Conservation (phyloP, 805 yeast species). For the Kluyveromyces wickerhamii region DNA sequence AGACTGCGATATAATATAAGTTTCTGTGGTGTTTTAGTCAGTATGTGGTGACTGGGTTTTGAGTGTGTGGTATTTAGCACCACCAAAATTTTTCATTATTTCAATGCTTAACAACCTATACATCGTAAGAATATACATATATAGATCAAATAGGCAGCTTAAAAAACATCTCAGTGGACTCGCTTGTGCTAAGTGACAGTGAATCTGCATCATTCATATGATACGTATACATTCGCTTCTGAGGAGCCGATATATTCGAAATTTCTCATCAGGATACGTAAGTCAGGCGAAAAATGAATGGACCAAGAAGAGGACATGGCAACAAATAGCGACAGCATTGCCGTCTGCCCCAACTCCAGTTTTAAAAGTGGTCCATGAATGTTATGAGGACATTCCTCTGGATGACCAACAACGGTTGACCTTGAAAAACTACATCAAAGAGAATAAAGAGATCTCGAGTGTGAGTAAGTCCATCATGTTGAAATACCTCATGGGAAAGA, state of each 20-base stretch:
- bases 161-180: too few species aligned
- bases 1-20: too few species aligned
- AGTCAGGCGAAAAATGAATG: slow-evolving; percentile 1
- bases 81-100: too few species aligned
- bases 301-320: slow-evolving; percentile 1
- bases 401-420: slow-evolving; percentile 2
- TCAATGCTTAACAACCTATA: too few species aligned
- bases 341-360: slow-evolving; percentile 3
- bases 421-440: slow-evolving; percentile 1
- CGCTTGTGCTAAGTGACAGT: too few species aligned
- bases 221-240: neutral
- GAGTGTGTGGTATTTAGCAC: too few species aligned
- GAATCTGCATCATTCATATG: too few species aligned
- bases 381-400: slow-evolving; percentile 3
- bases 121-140: too few species aligned
- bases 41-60: too few species aligned
- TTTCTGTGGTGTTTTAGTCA: too few species aligned
- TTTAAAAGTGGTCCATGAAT: slow-evolving; percentile 3
- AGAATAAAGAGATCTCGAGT: slow-evolving; percentile 1
- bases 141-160: too few species aligned
- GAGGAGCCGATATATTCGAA: slow-evolving; percentile 1
- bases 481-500: slow-evolving; percentile 13
- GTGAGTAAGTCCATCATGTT: slow-evolving; percentile 6
- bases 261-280: slow-evolving; percentile 1
- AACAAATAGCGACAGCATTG: neutral